A percentile compares a stretch with the other conserved stretches of the same genome.
These are phyloP conservation scores for Pleurotus cornucopiae DNA, from an alignment of 768 basidiomycete species.

Conservation along the genomic window DNA sequence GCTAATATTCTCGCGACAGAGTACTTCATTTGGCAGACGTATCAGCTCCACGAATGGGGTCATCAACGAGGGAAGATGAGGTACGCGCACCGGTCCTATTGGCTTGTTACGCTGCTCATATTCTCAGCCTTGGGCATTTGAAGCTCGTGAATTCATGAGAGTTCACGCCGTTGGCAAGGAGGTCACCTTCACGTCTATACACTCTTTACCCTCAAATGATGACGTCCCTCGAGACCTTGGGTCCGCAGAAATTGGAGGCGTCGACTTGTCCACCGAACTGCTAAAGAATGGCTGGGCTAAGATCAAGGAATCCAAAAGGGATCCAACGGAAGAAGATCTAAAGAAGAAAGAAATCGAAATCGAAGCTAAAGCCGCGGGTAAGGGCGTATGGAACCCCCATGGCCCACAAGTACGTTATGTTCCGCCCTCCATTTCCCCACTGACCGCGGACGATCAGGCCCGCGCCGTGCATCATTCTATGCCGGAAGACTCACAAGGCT, in stretches of 20 bases:
- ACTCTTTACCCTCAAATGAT: conserved; percentile 74
- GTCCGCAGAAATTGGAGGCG: conserved; percentile 63
- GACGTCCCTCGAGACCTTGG: conserved; percentile 80
- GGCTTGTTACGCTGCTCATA: background rate
- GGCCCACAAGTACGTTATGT: conserved; percentile 53
- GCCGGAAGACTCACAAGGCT: conserved; percentile 86
- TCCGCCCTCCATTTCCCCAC: background rate
- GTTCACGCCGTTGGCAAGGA: conserved; percentile 86
- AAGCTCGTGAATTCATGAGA: conserved; percentile 90
- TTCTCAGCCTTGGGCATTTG: conserved; percentile 81
- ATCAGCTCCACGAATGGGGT: conserved; percentile 80
- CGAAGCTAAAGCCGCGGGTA: conserved; percentile 69
- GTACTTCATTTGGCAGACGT: conserved; percentile 89
- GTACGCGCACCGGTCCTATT: conserved; percentile 31
- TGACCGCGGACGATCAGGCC: conserved; percentile 37
- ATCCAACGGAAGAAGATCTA: conserved; percentile 74
- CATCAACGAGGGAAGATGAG: conserved; percentile 83
- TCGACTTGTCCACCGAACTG: conserved; percentile 73
- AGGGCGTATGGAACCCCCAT: conserved; percentile 85
- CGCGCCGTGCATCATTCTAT: conserved; percentile 77
- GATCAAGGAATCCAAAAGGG: conserved; percentile 82
- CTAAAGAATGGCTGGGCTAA: conserved; percentile 91
- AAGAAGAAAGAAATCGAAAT: conserved; percentile 70
- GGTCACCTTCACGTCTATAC: conserved; percentile 77
- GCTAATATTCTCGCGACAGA: conserved; percentile 35